Base-by-base conservation (phyloP, 208 protist genomes). In the Vickermania ingenoplastis region DNA sequence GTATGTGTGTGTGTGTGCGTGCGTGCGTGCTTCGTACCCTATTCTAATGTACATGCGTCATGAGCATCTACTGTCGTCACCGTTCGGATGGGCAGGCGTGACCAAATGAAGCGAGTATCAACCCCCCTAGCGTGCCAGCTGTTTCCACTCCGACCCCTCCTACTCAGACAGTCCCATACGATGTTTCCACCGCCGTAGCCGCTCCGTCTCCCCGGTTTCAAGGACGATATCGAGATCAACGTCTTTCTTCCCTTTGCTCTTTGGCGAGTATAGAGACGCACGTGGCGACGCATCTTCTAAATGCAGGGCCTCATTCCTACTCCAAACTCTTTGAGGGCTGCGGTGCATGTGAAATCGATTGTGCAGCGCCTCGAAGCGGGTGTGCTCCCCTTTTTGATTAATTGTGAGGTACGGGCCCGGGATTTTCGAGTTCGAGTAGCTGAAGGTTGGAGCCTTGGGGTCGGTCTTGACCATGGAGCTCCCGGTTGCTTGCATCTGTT, bases 381-480 rank as follows among this genome's bases (percentile, higher is more conserved):
- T 79, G 55, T 69, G 73, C 13, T 66, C 64, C 1, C 76, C 76
- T 1, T 55, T 13, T 7, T 61, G 60, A 30, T 54, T 57, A 4
- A 83, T 66, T 17, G 71, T 83, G 14, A 83, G 53, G 23, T 76
- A 63, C 0, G 76, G 76, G 17, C 71, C 72, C 50, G 61, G 59
- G 2, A 59, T 25, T 61, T 66, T 29, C 29, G 31, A 64, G 58
- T 63, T 14, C 55, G 68, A 27, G 50, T 54, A 17, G n/a, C 11
- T 54, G 22, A 26, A 28, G n/a, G 50, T 54, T 54, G 50, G 50
- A 13, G 21, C 24, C 11, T 13, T 54, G 50, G 24, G 50, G 7
- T 54, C 50, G 11, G 5, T 5, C 50, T 54, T 17, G 36, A 48
- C 36, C 11, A n/a, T 7, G n/a, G 50, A 5, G 50, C 7, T 25